Evolutionary conservation across 164 flowering plant species (phyloP), one percentile per base, ranked within the genome.

Genomic region (Tetracentron sinense): DNA sequence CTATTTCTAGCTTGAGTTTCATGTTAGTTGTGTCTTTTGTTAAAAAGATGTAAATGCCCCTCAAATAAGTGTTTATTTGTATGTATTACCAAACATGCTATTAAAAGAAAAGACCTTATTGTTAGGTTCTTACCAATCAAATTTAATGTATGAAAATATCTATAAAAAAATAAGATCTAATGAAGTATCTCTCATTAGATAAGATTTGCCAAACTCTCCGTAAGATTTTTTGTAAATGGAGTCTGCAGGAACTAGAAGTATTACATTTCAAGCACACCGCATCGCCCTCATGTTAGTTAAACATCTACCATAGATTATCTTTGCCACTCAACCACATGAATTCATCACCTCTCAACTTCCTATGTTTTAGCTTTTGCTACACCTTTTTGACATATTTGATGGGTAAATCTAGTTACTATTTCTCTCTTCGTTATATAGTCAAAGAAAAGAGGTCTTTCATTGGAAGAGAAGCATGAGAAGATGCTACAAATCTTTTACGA

Each of bases 381-480:
- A 33, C 60, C 11, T n/a, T 54, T 11, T 2, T 31, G 20, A 20
- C 31, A 42, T 42, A 23, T 58, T 8, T 42, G 42, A 49, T 20
- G 23, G 12, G 22, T 15, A 52, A 27, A 33, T 62, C 27, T 35
- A 20, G 10, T 66, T 30, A 17, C 56, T 30, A 4, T 31, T 48
- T 54, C 21, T 29, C 30, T 65, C 0, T 62, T 42, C 63, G 61
- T 23, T 42, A 10, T 27, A 22, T 74, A 92, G 98, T 92, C 96
- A 19, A 92, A 90, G 94, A 93, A 90, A 76, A 74, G 98, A 60
- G 97, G 97, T 6, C 92, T 93, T 71, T 93, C 98, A 1, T 75
- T 93, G 84, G 98, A 93, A 48, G 98, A 93, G 76, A 93, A 93
- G 82, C 92, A 97, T 7, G 97, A 87, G 84, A 87, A 87, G 78